Percentiles rank a stretch among this genome's conserved stretches.
Evolutionary conservation across 1,284 basidiomycete species (phyloP).

Genomic region (Leccinum variabile): DNA sequence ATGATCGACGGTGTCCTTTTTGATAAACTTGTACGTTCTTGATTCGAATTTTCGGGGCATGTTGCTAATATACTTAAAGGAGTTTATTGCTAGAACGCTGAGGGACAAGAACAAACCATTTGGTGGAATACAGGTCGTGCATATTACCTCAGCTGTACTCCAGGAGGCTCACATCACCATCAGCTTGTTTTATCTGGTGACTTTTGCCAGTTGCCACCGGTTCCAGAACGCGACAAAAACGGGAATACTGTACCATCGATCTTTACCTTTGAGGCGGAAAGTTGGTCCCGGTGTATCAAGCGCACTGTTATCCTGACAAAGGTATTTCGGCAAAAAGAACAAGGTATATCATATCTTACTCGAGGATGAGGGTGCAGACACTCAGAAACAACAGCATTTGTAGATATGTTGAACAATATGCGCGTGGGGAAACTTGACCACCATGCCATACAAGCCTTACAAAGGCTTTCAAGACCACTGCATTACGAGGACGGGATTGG

Average conservation of each 20-base stretch:
- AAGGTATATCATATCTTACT: conserved; percentile 43
- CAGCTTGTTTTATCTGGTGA: conserved; percentile 89
- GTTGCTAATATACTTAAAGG: conserved; percentile 28
- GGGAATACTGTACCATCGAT: conserved; percentile 37
- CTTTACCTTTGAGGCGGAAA: conserved; percentile 89
- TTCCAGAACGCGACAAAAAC: conserved; percentile 46
- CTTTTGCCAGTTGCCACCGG: conserved; percentile 96
- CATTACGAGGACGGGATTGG: conserved; percentile 71
- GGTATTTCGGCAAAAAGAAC: conserved; percentile 81
- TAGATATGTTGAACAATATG: conserved; percentile 91
- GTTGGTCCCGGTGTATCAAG: conserved; percentile 79
- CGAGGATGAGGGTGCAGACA: conserved; percentile 6
- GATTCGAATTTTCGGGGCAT: background rate
- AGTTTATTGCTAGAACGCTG: conserved; percentile 57
- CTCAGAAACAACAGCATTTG: conserved; percentile 57
- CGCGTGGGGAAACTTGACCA: conserved; percentile 67
- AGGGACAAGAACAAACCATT: conserved; percentile 74
- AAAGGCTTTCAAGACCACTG: conserved; percentile 58
- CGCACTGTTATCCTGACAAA: conserved; percentile 85
- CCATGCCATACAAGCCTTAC: conserved; percentile 56
- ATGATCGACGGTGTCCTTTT: conserved; percentile 96
- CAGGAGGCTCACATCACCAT: conserved; percentile 4
- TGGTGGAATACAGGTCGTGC: conserved; percentile 87
- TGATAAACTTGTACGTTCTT: conserved; percentile 65
- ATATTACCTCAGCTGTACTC: background rate